These are phyloP conservation scores for Sporormia fimetaria DNA, from an alignment of 495 filamentous ascomycete species.

Conservation along the genomic window DNA sequence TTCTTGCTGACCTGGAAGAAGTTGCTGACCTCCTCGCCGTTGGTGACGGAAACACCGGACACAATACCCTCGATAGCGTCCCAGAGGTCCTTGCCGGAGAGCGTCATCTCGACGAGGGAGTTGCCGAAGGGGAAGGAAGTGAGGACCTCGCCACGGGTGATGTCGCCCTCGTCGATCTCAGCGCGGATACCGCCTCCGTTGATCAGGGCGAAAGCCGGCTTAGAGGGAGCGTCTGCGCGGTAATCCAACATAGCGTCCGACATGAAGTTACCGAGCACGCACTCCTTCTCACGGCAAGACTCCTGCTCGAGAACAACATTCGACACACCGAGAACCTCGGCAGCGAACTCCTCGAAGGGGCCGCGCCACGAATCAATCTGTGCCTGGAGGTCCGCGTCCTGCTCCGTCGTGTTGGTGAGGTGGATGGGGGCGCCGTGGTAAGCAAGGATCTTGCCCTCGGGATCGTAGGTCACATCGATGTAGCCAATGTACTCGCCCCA, in stretches of 20 bases:
- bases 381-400: conserved; percentile 40
- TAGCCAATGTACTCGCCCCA: conserved; percentile 52
- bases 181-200: conserved; percentile 49
- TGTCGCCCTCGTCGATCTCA: conserved; percentile 40
- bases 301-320: conserved; percentile 40
- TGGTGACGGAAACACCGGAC: conserved; percentile 33
- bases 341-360: conserved; percentile 42
- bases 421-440: conserved; percentile 48
- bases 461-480: conserved; percentile 45
- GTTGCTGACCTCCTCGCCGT: conserved; percentile 38
- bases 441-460: conserved; percentile 40
- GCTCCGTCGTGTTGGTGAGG: conserved; percentile 42
- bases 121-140: conserved; percentile 50
- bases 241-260: conserved; percentile 44
- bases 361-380: conserved; percentile 42
- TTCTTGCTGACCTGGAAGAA: conserved; percentile 42
- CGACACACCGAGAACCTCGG: conserved; percentile 38
- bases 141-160: conserved; percentile 45
- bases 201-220: conserved; percentile 39
- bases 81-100: conserved; percentile 41
- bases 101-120: conserved; percentile 32
- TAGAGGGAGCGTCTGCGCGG: conserved; percentile 33
- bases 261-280: conserved; percentile 43
- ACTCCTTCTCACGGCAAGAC: conserved; percentile 42
- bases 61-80: conserved; percentile 41